Conservation (phyloP, 2,329 filamentous ascomycete species). For the Colletotrichum higginsianum region DNA sequence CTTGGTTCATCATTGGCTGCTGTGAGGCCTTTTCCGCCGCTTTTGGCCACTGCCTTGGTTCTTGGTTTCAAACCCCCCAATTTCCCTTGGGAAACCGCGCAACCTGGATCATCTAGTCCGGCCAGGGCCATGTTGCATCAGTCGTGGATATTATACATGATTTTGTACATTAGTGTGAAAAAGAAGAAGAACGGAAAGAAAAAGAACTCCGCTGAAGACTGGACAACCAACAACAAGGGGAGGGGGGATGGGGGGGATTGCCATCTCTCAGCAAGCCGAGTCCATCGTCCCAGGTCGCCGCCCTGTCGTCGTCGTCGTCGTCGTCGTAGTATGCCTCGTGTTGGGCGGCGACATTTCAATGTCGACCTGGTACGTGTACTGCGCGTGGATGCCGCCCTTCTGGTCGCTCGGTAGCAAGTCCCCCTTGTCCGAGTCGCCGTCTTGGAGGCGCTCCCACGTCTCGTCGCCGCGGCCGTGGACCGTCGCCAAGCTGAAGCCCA, state of each 20-base stretch:
- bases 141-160: conserved; percentile 31
- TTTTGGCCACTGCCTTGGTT: conserved; percentile 28
- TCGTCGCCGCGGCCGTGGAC: conserved; percentile 39
- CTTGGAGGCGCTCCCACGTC: conserved; percentile 41
- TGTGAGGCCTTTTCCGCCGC: conserved; percentile 6
- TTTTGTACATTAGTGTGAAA: conserved; percentile 31
- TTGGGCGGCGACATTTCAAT: conserved; percentile 23
- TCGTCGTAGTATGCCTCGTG: background rate
- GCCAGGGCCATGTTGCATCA: conserved; percentile 3
- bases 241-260: too few relatives aligned
- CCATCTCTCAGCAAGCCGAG: background rate
- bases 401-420: conserved; percentile 27
- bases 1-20: conserved; percentile 1
- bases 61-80: conserved; percentile 8
- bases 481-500: conserved; percentile 38
- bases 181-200: too few relatives aligned
- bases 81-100: conserved; percentile 12
- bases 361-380: conserved; percentile 40
- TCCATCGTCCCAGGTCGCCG: conserved; percentile 1
- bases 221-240: background rate
- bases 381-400: conserved; percentile 35
- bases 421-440: conserved; percentile 42
- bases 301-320: too few relatives aligned
- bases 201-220: background rate
- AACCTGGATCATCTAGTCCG: background rate